Evolutionary conservation across 768 basidiomycete genomes (phyloP), one percentile per base, ranked within the genome.

Genomic region (Botryobasidium botryosum): DNA sequence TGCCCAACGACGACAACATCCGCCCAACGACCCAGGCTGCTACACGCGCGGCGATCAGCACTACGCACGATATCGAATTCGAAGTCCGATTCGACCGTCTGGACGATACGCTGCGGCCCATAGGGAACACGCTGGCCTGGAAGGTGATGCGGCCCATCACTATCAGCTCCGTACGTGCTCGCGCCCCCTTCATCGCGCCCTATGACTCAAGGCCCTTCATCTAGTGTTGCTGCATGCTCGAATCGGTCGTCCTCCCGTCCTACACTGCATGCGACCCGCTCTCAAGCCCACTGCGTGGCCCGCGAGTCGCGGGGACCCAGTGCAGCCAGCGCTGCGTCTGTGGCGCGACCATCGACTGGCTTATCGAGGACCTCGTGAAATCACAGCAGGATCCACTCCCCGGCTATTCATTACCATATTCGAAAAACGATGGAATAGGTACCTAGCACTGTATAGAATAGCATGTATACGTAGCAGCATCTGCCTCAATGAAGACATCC

Each of bases 1-100:
- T 54, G 2, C 53, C 53, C 2, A 50, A 48, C 44, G 51, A 52
- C 44, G 48, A 50, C 33, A 31, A 35, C 35, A 40, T 52, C 27
- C 51, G 53, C 6, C 53, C 53, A 3, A 36, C 45, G 10, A 52
- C 53, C 17, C 49, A 43, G 10, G 43, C 41, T 4, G 49, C 49
- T 2, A 52, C 51, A 5, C 35, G 45, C 12, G 40, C 45, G 2
- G 46, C 49, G 8, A 50, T 54, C 44, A 20, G 21, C 4, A 47
- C 49, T 6, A 20, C 13, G 17, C 53, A 54, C 32, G 24, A 42
- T 8, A 7, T 42, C 15, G 40, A 26, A 13, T 21, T 42, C 28
- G 40, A 42, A 21, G 13, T 42, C 10, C 8, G 8, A 27, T 42
- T 42, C 24, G 26, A 42, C 13, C 8, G 23, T 42, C 8, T 39